Base-by-base conservation (phyloP, 305 asterid genomes). In the Fraxinus dipetala region DNA sequence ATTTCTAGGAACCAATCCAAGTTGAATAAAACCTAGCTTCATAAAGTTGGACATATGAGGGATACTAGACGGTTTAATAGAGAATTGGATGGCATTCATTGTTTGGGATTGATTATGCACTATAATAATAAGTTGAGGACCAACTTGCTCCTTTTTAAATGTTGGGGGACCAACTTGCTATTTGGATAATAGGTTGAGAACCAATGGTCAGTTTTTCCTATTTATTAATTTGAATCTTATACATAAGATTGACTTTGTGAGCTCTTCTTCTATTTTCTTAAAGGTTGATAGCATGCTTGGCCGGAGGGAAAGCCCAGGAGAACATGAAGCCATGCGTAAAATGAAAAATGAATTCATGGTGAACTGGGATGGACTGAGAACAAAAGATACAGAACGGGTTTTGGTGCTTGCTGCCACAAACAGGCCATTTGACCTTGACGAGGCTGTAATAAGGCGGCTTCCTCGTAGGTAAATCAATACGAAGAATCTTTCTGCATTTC, bases 201-300 rank as follows among this genome's bases (percentile, higher is more conserved):
- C 18, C 36, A 69, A 11, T 30, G 38, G 38, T 69, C 20, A 69
- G 75, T 69, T 69, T 69, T 69, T 30, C 75, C 1, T 11, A 69
- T 30, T 69, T 30, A 69, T 67, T 67, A 4, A 9, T 26, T 69
- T 30, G 75, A 69, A 69, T 30, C 75, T 28, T 30, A 28, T 30
- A 28, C 38, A 11, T 34, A 14, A 28, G 40, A 30, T 69, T 30
- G 18, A 69, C 38, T 11, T 69, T 35, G 75, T 79, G 10, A 59
- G 43, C 59, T 22, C 11, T 63, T 4, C 36, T 61, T 10, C 3
- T 73, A 26, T 45, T 78, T 35, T 74, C 80, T 73, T 35, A 72
- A 40, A 89, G 86, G 97, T 92, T 73, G 97, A 92, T 82, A 92
- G 97, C 89, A 89, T 92, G 95, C 85, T 92, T 84, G 97, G 97